Base-by-base conservation (phyloP, 1,139 yeast species). In the Geotrichum macrosporum region DNA sequence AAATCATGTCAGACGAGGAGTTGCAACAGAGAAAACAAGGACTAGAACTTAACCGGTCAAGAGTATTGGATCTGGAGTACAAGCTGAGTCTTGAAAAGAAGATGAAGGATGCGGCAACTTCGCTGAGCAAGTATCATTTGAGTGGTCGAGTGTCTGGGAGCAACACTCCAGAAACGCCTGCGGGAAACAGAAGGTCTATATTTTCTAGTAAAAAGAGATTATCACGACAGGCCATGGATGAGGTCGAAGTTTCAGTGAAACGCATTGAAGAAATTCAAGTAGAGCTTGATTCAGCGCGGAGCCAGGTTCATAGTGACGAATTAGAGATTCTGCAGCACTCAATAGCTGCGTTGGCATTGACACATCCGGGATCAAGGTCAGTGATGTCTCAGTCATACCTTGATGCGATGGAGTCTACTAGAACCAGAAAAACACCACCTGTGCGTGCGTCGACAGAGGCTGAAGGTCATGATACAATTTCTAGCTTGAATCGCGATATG, bases 201-300 rank as follows among this genome's bases (percentile, higher is more conserved):
- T 24, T 24, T 24, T 9, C 38, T 27, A 50, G 50, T 41, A 52
- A 55, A 49, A 58, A 57, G 43, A 55, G 69, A 27, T 53, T 61
- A 31, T 63, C 66, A 13, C 52, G 55, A 36, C 67, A 64, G 41
- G 69, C 68, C 8, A 64, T 57, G 19, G 68, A 64, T 5, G 70
- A 66, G 51, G 55, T 55, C 16, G 62, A 56, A 22, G 47, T 55
- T 19, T 57, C 66, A 1, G 51, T 48, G 31, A 57, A 56, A 33
- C 58, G 57, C 31, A 60, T 66, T 29, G 50, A 47, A 6, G 50
- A 47, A 2, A 48, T 66, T 16, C 59, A 61, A 47, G 41, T 37
- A 8, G 60, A 57, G 32, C 48, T 53, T 15, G 44, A 49, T n/a
- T 55, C 53, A 12, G 47, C 64, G 19, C 41, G 45, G 22, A 50